Evolutionary conservation across 1,139 yeast genomes (phyloP).

Genomic region (Candida anutae): DNA sequence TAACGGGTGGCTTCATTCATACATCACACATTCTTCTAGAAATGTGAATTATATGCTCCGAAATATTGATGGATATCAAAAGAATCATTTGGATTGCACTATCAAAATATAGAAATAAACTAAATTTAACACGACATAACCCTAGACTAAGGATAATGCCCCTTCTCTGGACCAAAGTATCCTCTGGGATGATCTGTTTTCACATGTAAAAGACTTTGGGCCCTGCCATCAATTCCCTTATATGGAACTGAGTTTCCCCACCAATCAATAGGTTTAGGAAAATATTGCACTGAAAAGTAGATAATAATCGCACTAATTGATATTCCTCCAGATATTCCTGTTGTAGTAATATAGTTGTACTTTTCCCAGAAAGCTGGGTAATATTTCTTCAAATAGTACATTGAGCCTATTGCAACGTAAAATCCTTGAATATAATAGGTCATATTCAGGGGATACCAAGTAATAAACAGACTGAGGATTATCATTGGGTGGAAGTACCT

Average conservation of each 20-base stretch:
- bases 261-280: conserved; percentile 10
- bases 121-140: too few relatives aligned
- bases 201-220: conserved; percentile 5
- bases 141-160: conserved; percentile 6
- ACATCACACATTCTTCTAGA: too few relatives aligned
- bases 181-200: conserved; percentile 10
- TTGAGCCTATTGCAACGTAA: conserved; percentile 9
- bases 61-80: not conserved
- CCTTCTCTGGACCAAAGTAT: conserved; percentile 11
- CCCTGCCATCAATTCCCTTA: conserved; percentile 9
- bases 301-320: conserved; percentile 13
- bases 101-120: too few relatives aligned
- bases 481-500: conserved; percentile 13
- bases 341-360: conserved; percentile 12
- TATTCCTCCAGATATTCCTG: conserved; percentile 13
- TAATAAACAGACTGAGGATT: conserved; percentile 11
- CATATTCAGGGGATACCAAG: conserved; percentile 12
- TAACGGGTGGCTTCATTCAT: too few relatives aligned
- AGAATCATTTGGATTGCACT: too few relatives aligned
- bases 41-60: too few relatives aligned
- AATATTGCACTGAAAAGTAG: conserved; percentile 14
- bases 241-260: conserved; percentile 12
- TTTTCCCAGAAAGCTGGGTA: conserved; percentile 13
- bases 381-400: conserved; percentile 11
- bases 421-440: conserved; percentile 12